Evolutionary conservation across 345 rosid genomes (phyloP).

Genomic region (Viola odorata): DNA sequence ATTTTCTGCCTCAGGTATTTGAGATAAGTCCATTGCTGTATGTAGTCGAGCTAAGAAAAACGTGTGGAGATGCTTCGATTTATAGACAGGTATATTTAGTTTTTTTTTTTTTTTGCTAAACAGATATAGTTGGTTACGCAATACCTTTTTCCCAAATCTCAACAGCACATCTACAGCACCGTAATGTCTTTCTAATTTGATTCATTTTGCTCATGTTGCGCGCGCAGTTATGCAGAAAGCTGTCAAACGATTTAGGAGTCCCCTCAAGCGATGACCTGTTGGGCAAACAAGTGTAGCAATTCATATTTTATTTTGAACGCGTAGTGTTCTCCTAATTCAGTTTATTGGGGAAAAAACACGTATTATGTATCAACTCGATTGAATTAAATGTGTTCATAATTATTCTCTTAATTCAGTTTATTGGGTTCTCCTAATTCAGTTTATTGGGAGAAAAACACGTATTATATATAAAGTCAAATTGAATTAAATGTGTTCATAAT

Average conservation of each 20-base stretch:
- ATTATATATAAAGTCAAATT: too few relatives aligned
- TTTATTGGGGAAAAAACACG: neutral
- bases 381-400: too few relatives aligned
- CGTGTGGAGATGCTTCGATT: conserved; percentile 60
- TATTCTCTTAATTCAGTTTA: too few relatives aligned
- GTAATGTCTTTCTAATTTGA: neutral
- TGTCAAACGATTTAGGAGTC: conserved; percentile 62
- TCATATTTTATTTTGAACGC: neutral
- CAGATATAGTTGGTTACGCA: too few relatives aligned
- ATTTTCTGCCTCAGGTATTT: conserved; percentile 43
- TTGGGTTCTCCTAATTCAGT: neutral
- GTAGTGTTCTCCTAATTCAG: neutral
- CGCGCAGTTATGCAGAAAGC: conserved; percentile 73
- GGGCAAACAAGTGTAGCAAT: conserved; percentile 24
- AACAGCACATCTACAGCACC: neutral
- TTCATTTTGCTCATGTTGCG: neutral
- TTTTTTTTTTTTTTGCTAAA: neutral
- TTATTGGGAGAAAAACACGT: neutral
- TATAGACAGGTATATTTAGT: conserved; percentile 66
- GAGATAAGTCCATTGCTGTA: conserved; percentile 73
- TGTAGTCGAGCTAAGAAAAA: conserved; percentile 85
- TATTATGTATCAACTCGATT: too few relatives aligned
- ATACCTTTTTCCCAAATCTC: neutral
- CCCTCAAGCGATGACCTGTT: conserved; percentile 28
- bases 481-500: too few relatives aligned